These are phyloP conservation scores for Combretum micranthum DNA, from an alignment of 345 rosid genomes.

Conservation along the genomic window DNA sequence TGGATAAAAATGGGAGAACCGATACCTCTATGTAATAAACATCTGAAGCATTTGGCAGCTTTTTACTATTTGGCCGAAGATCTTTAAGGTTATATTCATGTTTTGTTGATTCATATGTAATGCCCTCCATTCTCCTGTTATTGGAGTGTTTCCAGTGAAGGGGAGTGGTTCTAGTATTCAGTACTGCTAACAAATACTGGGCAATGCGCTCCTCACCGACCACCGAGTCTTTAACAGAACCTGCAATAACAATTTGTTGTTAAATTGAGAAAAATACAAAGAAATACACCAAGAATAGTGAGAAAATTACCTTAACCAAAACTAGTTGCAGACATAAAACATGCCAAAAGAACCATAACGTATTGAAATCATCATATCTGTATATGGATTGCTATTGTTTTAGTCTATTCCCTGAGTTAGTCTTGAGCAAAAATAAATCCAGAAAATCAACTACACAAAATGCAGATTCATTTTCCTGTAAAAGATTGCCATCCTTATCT, in stretches of 20 bases:
- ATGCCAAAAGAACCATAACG: no score
- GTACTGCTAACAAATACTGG: constrained; percentile 68
- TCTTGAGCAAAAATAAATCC: no score
- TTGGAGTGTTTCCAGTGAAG: constrained; percentile 66
- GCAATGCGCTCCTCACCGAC: constrained; percentile 94
- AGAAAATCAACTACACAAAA: no score
- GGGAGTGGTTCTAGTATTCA: constrained; percentile 79
- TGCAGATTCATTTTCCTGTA: no score
- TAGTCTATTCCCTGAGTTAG: no score
- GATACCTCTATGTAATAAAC: constrained; percentile 60
- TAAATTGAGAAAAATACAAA: not conserved
- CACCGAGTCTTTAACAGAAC: constrained; percentile 86
- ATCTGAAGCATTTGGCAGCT: constrained; percentile 52
- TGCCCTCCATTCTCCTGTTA: constrained; percentile 40
- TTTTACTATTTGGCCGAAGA: constrained; percentile 45
- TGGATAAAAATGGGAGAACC: not conserved
- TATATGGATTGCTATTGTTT: no score
- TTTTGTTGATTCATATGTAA: constrained; percentile 32
- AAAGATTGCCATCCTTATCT: no score
- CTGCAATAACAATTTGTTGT: constrained; percentile 28
- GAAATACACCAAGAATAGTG: not conserved
- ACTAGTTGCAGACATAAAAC: not conserved
- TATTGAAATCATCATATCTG: no score
- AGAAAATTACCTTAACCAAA: not conserved
- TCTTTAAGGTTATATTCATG: constrained; percentile 52